Base-by-base conservation (phyloP, 1,284 basidiomycete genomes). In the Leccinum holopus region DNA sequence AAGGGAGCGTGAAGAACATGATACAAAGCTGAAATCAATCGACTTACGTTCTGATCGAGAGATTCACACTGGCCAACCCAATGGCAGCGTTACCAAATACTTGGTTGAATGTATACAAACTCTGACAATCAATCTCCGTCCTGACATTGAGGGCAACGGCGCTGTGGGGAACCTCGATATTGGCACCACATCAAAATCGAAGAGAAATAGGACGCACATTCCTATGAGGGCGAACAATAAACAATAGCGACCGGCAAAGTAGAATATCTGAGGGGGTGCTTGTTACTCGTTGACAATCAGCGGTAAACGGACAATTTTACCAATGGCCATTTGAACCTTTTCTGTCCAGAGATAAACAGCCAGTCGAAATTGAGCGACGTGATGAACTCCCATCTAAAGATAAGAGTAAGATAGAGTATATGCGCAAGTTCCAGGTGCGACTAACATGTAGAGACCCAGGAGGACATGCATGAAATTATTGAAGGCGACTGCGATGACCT, bases 61-160 rank as follows among this genome's bases (percentile, higher is more conserved):
- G 80, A 70, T 92, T 91, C 70, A 91, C 84, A 69, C 88, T 91
- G 8, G 90, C 88, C 4, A 91, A 78, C 10, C 90, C 90, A 52
- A 91, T 84, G 6, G 90, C 78, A 7, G 86, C 81, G 72, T 90
- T 90, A 11, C 90, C 90, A 59, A 87, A 73, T 61, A 87, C 80
- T 77, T 87, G 84, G 66, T 89, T 90, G 74, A 89, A 90, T 0
- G 87, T 90, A 73, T 91, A 92, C 28, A 92, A 73, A 2, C 80
- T 63, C 33, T 74, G 73, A 53, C 73, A 74, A 47, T 74, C 52
- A 16, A 77, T 68, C 61, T 76, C 63, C 18, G 61, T 64, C 55
- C 57, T 72, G 79, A 75, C 66, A 9, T 74, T 75, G 56, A 74
- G 75, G 14, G 73, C 72, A 44, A 77, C 49, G 28, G 74, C 49